Evolutionary conservation across 2,329 filamentous ascomycete species (phyloP), one percentile per base, ranked within the genome.

Genomic region (Cytospora chrysosperma): DNA sequence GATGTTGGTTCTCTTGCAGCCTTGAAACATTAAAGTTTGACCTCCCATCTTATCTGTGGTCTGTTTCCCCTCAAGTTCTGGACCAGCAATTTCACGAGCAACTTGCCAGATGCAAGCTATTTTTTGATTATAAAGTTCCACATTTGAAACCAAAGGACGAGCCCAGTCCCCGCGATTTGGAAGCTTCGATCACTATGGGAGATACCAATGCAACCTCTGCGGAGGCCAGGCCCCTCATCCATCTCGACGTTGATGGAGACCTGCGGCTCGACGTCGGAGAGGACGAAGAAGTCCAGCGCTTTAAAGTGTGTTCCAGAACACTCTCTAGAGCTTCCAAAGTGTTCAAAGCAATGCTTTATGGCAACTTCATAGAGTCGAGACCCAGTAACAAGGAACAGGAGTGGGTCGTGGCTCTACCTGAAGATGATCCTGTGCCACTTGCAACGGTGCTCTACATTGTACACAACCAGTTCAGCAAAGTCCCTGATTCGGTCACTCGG

Each of bases 361-460:
- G n/a, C n/a, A 12, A 24, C n/a, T 24, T 24, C 10, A 9, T 13
- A n/a, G 21, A 47, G 43, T 47, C 43, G 8, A 47, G 13, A 13
- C n/a, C 43, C n/a, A 13, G n/a, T 9, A 47, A 24, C 9, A 12
- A 12, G 5, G 34, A 13, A 3, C 9, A 34, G 15, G 62, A 68
- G 1, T 75, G 74, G 73, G 61, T 61, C 0, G 69, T 75, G 9
- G 67, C 68, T 0, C 66, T 77, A 0, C 74, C 74, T 0, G 71
- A 74, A 2, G 75, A 77, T 51, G 69, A 72, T 12, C 70, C 70
- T 0, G 62, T 68, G 19, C 66, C 72, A 1, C 67, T 75, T 52
- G 58, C 69, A 3, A 65, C 72, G 17, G 66, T 76, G 17, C 64
- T 76, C 24, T 63, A 71, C 19, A 74, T 77, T 34, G 66, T 69